These are phyloP conservation scores for Xylaria sp. DNA, from an alignment of 2,329 filamentous ascomycete genomes.

Conservation along the genomic window DNA sequence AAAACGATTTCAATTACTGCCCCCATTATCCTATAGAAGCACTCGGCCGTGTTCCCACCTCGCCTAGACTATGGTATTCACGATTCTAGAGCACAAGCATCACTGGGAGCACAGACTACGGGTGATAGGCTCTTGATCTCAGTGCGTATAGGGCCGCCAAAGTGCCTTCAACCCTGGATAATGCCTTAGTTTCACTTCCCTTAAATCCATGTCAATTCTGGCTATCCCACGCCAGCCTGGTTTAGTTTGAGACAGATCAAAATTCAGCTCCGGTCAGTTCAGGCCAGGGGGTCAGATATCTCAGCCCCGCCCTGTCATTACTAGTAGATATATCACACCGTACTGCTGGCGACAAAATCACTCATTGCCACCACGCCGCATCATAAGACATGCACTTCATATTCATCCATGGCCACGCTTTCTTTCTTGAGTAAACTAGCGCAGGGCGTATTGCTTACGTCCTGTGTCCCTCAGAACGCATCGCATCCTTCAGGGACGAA, in stretches of 20 bases:
- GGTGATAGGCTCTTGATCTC: not conserved
- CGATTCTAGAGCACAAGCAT: not conserved
- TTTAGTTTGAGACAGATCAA: no score
- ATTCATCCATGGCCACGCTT: not conserved
- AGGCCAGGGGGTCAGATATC: no score
- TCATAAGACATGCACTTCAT: not conserved
- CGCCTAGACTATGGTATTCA: not conserved
- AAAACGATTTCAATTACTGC: no score
- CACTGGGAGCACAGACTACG: not conserved
- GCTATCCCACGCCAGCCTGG: not conserved
- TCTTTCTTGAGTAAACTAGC: not conserved
- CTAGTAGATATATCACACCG: no score
- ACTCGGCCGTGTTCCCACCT: not conserved
- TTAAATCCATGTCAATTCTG: not conserved
- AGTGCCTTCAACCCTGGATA: not conserved
- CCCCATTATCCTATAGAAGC: no score
- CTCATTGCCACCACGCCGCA: not conserved
- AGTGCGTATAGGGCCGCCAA: no score
- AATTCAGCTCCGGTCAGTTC: no score
- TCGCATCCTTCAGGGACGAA: slow-evolving; percentile 15
- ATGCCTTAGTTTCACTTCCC: not conserved
- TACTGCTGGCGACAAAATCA: no score
- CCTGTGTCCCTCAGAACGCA: not conserved
- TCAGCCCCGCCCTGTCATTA: no score
- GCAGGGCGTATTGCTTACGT: not conserved